Conservation (phyloP, 2,329 filamentous ascomycete genomes). For the Macroventuria anomochaeta region DNA sequence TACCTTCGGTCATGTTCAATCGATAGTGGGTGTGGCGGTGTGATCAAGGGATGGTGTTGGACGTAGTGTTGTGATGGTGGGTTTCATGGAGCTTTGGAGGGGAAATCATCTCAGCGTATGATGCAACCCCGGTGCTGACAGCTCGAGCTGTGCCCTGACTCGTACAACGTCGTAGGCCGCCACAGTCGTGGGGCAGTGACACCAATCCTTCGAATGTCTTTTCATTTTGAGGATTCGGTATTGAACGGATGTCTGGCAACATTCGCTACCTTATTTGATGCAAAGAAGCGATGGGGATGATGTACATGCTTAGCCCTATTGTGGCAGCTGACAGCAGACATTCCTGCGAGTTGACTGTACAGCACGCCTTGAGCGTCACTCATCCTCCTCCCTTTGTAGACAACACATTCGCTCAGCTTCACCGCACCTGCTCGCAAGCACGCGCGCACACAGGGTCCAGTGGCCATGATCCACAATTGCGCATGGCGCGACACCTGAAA, state of each 20-base stretch:
- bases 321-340: constrained; percentile 10
- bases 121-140: constrained; percentile 14
- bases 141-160: constrained; percentile 4
- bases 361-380: neutral
- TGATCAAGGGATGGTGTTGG: constrained; percentile 11
- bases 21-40: constrained; percentile 8
- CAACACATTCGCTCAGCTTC: constrained; percentile 1
- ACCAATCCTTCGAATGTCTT: neutral
- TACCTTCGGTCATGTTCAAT: constrained; percentile 14
- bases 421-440: constrained; percentile 5
- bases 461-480: constrained; percentile 7
- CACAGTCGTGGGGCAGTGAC: neutral
- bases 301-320: neutral
- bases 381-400: neutral
- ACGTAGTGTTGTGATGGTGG: constrained; percentile 9
- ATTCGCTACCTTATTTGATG: neutral
- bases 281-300: neutral
- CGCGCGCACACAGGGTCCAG: constrained; percentile 8
- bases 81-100: constrained; percentile 14
- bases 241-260: neutral
- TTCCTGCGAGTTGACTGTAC: neutral
- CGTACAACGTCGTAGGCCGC: neutral
- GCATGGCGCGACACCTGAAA: constrained; percentile 35
- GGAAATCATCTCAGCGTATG: constrained; percentile 4
- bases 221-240: neutral